phyloP scores from a whole-genome alignment of 2,329 filamentous ascomycete species.

The Fusarium sp. region DNA sequence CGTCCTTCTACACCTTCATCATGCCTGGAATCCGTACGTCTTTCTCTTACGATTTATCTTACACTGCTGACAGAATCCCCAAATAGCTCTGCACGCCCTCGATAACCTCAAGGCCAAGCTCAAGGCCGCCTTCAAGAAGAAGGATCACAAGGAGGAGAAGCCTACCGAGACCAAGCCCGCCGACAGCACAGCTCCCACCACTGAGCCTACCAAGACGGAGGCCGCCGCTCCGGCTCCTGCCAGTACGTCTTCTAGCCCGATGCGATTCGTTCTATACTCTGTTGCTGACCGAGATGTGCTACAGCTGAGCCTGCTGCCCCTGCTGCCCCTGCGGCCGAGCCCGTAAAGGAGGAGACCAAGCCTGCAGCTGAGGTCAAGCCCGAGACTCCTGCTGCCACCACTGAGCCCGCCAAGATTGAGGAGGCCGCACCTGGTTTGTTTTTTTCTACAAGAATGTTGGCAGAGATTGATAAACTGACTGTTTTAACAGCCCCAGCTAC shows the following conservation, averaged over 20 bases:
- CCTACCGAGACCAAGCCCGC: constrained; percentile 15
- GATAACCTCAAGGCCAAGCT: constrained; percentile 66
- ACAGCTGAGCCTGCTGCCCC: constrained; percentile 40
- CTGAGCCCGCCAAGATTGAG: constrained; percentile 40
- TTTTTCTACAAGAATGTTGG: neutral
- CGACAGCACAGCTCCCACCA: constrained; percentile 30
- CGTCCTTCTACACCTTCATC: constrained; percentile 36
- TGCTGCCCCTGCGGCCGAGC: constrained; percentile 39
- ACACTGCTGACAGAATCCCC: constrained; percentile 2
- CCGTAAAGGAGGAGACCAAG: constrained; percentile 44
- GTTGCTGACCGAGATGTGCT: constrained; percentile 21
- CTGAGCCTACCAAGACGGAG: constrained; percentile 51
- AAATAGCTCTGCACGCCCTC: constrained; percentile 60
- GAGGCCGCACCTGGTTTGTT: constrained; percentile 37
- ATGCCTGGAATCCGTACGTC: constrained; percentile 65
- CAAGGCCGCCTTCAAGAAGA: constrained; percentile 63
- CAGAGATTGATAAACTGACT: neutral
- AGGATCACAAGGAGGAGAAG: constrained; percentile 49
- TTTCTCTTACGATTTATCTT: neutral
- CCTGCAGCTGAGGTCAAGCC: constrained; percentile 41
- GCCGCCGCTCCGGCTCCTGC: constrained; percentile 45
- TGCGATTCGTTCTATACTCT: neutral
- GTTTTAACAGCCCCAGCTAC: constrained; percentile 37
- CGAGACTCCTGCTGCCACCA: constrained; percentile 41
- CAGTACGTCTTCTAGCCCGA: constrained; percentile 39